phyloP scores from a whole-genome alignment of 768 basidiomycete species.

The Mycena crocata region DNA sequence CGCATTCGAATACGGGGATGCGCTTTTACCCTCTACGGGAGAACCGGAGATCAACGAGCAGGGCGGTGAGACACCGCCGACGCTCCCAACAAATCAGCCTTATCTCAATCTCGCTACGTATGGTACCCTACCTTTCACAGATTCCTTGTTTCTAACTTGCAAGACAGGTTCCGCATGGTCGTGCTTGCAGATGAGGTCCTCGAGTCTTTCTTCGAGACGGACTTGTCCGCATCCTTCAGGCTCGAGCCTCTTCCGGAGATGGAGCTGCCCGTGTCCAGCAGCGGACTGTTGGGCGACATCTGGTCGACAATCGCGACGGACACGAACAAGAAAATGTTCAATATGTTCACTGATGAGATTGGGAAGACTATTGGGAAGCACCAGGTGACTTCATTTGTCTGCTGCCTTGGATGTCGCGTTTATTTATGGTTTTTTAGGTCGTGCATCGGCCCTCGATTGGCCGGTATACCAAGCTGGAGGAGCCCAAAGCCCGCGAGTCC shows the following conservation, averaged over 20 bases:
- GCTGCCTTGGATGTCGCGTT: not conserved
- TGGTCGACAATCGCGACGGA: slow-evolving; percentile 93
- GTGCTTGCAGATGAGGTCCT: slow-evolving; percentile 96
- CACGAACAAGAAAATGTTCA: slow-evolving; percentile 93
- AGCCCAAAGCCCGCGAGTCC: slow-evolving; percentile 90
- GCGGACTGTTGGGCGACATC: slow-evolving; percentile 81
- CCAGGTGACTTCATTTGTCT: slow-evolving; percentile 60
- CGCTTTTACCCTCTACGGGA: slow-evolving; percentile 74
- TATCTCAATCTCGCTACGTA: slow-evolving; percentile 94
- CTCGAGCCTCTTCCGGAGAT: slow-evolving; percentile 77
- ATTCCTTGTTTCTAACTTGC: slow-evolving; percentile 16
- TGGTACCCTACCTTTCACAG: slow-evolving; percentile 36
- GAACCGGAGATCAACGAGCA: slow-evolving; percentile 43
- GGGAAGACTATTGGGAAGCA: slow-evolving; percentile 96
- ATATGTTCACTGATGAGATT: slow-evolving; percentile 93
- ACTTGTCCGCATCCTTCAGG: slow-evolving; percentile 89
- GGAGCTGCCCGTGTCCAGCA: slow-evolving; percentile 69
- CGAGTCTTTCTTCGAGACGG: slow-evolving; percentile 96
- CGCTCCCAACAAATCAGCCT: slow-evolving; percentile 82
- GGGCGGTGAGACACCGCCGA: slow-evolving; percentile 56
- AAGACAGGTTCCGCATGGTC: slow-evolving; percentile 93
- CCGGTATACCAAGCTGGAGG: slow-evolving; percentile 83
- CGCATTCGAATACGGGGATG: slow-evolving; percentile 97
- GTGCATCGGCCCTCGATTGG: slow-evolving; percentile 87
- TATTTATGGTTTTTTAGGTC: slow-evolving; percentile 59